Evolutionary conservation across 495 filamentous ascomycete genomes (phyloP), one percentile per base, ranked within the genome.

Genomic region (Penicillium mononematosum): DNA sequence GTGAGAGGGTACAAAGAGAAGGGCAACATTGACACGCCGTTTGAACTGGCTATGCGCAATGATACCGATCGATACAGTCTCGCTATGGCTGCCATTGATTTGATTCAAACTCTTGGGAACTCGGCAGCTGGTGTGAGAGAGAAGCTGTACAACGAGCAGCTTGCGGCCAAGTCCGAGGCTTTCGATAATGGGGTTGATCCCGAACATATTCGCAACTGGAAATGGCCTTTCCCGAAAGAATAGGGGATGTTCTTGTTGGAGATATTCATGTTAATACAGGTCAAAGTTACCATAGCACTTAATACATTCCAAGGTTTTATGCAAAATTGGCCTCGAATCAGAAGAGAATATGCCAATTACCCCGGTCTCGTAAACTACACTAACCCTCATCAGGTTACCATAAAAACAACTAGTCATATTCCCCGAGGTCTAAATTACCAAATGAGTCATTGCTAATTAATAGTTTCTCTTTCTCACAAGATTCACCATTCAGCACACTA

Each of bases 1-100:
- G 87, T 89, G n/a, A 74, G 84, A 24, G 88, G 85, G 0, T 89
- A 89, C 73, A 82, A 78, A 62, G 86, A 89, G 78, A 89, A 89
- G 78, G 86, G 87, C 41, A 89, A 89, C 60, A 91, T 89, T 64
- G 85, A 91, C 65, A 89, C 86, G 0, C 87, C 86, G 5, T 82
- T 89, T 32, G 85, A 89, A 67, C 70, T 91, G 39, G 86, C 86
- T 10, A 82, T 89, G 64, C 76, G 87, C 48, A 91, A 91, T 68
- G 75, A 83, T 50, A 87, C 86, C 3, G 87, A 90, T 68, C 75
- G 86, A 29, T 91, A 83, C 65, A 85, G 82, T 62, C 69, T 91
- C 20, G 86, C 88, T 6, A 87, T 91, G 60, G 83, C 84, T 64
- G 87, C 86, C 5, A 88, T 91, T 58, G 87, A 90, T 62, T 78